A percentile compares a stretch with the other conserved stretches of the same genome.
Evolutionary conservation across 495 filamentous ascomycete genomes (phyloP).

Genomic region (Venustampulla echinocandica): DNA sequence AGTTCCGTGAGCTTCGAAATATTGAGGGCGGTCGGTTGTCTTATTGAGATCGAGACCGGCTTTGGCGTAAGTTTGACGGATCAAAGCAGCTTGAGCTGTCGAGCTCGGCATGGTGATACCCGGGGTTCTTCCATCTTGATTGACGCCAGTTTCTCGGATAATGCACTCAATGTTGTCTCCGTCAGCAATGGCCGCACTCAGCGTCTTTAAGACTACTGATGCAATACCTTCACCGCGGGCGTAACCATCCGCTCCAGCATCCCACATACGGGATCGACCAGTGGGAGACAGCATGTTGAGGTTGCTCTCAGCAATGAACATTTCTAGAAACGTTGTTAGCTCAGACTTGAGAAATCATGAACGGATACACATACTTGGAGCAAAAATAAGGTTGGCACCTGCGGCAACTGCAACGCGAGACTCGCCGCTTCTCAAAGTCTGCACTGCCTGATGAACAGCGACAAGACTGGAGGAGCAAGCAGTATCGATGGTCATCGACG

Average conservation of each 20-base stretch:
- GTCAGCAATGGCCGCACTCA: slow-evolving; percentile 52
- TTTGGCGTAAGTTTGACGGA: slow-evolving; percentile 41
- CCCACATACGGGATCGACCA: slow-evolving; percentile 50
- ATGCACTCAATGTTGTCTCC: slow-evolving; percentile 46
- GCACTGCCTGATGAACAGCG: slow-evolving; percentile 66
- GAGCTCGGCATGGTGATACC: slow-evolving; percentile 54
- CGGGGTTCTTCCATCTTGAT: slow-evolving; percentile 51
- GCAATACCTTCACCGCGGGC: slow-evolving; percentile 55
- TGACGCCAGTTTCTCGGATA: slow-evolving; percentile 49
- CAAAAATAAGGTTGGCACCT: slow-evolving; percentile 15
- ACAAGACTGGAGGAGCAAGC: slow-evolving; percentile 73
- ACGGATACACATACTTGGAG: slow-evolving; percentile 1
- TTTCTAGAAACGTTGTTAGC: not conserved
- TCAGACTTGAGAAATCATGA: not conserved
- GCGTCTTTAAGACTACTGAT: slow-evolving; percentile 51
- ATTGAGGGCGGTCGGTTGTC: slow-evolving; percentile 9
- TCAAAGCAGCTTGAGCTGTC: slow-evolving; percentile 47
- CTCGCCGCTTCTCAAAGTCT: slow-evolving; percentile 56
- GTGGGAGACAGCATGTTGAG: slow-evolving; percentile 28
- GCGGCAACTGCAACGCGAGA: slow-evolving; percentile 29
- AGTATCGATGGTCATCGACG: slow-evolving; percentile 72
- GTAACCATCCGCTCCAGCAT: slow-evolving; percentile 53
- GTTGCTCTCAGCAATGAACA: slow-evolving; percentile 1
- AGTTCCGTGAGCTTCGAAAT: slow-evolving; percentile 31
- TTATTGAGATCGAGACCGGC: slow-evolving; percentile 25